phyloP scores from a whole-genome alignment of 2,329 filamentous ascomycete genomes.

The Plectosphaerella plurivora region DNA sequence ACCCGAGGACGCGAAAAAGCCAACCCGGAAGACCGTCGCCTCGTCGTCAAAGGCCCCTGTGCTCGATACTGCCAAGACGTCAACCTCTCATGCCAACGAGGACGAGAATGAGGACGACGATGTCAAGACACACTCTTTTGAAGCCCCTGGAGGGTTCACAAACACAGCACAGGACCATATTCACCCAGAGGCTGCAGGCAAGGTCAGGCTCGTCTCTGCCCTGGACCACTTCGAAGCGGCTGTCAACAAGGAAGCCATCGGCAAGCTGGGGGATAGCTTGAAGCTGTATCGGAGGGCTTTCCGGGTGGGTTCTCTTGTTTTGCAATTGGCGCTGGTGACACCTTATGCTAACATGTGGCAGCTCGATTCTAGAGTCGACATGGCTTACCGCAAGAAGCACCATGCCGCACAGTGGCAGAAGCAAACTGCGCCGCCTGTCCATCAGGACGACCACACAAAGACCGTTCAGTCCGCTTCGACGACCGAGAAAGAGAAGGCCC shows the following conservation, averaged over 20 bases:
- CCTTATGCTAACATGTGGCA: slow-evolving; percentile 25
- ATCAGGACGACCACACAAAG: background rate
- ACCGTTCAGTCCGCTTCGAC: background rate
- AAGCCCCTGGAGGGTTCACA: slow-evolving; percentile 13
- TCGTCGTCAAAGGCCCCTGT: slow-evolving; percentile 14
- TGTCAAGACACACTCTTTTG: slow-evolving; percentile 26
- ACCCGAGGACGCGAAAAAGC: slow-evolving; percentile 5
- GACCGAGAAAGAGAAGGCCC: background rate
- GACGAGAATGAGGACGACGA: slow-evolving; percentile 22
- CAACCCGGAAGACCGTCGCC: slow-evolving; percentile 18
- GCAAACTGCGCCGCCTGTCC: background rate
- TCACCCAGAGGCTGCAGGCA: slow-evolving; percentile 14
- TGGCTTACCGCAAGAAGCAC: slow-evolving; percentile 85
- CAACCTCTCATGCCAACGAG: slow-evolving; percentile 5
- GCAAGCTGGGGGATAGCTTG: slow-evolving; percentile 84
- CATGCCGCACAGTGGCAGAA: background rate
- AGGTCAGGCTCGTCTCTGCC: slow-evolving; percentile 62
- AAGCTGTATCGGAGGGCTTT: slow-evolving; percentile 87
- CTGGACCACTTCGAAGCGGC: slow-evolving; percentile 91
- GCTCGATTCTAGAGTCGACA: slow-evolving; percentile 82
- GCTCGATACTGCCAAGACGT: slow-evolving; percentile 11
- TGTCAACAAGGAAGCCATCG: slow-evolving; percentile 80
- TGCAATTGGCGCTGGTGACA: background rate
- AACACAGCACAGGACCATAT: background rate
- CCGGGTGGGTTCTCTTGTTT: slow-evolving; percentile 47